Percentiles rank a stretch among this genome's conserved stretches.
phyloP scores from a whole-genome alignment of 2,329 filamentous ascomycete species.

The Metarhizium anisopliae region DNA sequence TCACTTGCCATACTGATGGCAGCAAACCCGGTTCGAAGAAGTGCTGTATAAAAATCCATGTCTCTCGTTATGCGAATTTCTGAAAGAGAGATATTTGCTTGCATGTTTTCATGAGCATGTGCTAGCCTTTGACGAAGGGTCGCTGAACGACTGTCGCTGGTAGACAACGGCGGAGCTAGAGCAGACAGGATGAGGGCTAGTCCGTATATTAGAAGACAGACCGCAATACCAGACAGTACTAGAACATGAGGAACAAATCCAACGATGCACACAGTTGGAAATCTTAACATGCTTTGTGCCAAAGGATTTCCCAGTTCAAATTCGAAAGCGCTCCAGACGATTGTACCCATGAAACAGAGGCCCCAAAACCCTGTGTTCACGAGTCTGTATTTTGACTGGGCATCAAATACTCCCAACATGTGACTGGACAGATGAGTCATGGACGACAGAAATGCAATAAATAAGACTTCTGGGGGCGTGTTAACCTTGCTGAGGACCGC shows the following conservation, averaged over 20 bases:
- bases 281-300: slow-evolving; percentile 64
- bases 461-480: slow-evolving; percentile 77
- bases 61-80: slow-evolving; percentile 72
- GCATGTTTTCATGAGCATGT: slow-evolving; percentile 78
- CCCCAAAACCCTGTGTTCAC: slow-evolving; percentile 86
- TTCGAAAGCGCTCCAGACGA: slow-evolving; percentile 64
- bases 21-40: slow-evolving; percentile 78
- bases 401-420: slow-evolving; percentile 67
- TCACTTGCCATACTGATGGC: slow-evolving; percentile 90
- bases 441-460: slow-evolving; percentile 80
- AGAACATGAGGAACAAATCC: slow-evolving; percentile 93
- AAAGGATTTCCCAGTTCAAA: slow-evolving; percentile 53
- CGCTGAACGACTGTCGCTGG: slow-evolving; percentile 19
- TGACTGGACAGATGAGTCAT: slow-evolving; percentile 86
- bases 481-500: slow-evolving; percentile 76
- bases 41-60: slow-evolving; percentile 91
- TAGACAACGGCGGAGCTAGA: slow-evolving; percentile 17
- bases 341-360: slow-evolving; percentile 77
- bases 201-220: slow-evolving; percentile 69
- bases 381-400: slow-evolving; percentile 73
- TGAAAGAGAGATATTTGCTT: slow-evolving; percentile 79
- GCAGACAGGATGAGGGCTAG: slow-evolving; percentile 71
- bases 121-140: slow-evolving; percentile 52
- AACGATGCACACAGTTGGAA: slow-evolving; percentile 90
- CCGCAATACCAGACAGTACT: slow-evolving; percentile 67